These are phyloP conservation scores for Wickerhamomyces silvicola DNA, from an alignment of 805 yeast species.

Conservation along the genomic window DNA sequence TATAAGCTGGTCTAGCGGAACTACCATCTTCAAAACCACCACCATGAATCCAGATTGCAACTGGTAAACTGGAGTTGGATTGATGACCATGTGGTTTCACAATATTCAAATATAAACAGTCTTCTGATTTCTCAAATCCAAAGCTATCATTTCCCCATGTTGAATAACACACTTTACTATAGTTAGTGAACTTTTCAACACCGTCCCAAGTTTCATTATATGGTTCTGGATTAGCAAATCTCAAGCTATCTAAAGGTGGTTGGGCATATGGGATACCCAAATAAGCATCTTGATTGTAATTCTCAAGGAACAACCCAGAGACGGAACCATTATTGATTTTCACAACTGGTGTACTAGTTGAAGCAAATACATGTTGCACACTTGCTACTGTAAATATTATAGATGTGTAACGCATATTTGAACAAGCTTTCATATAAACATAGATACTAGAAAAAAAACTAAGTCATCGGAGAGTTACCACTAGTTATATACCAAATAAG, in stretches of 20 bases:
- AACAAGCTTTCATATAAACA: too few species aligned
- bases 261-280: slow-evolving; percentile 21
- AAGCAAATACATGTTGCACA: too few species aligned
- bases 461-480: too few species aligned
- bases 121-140: slow-evolving; percentile 18
- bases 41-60: slow-evolving; percentile 29
- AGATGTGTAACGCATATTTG: too few species aligned
- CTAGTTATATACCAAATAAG: too few species aligned
- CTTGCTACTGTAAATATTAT: too few species aligned
- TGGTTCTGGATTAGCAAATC: slow-evolving; percentile 13
- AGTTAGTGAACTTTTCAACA: neutral
- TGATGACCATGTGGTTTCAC: slow-evolving; percentile 18
- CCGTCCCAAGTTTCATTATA: neutral
- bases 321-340: neutral
- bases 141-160: slow-evolving; percentile 11
- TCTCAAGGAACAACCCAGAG: neutral
- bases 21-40: slow-evolving; percentile 28
- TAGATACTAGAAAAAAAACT: too few species aligned
- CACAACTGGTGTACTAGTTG: neutral
- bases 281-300: slow-evolving; percentile 1
- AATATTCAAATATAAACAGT: slow-evolving; percentile 25
- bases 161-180: too few species aligned
- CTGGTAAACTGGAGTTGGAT: slow-evolving; percentile 24
- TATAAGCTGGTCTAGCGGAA: slow-evolving; percentile 9
- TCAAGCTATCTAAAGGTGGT: slow-evolving; percentile 16